Conservation (phyloP, 179 eudicot species). For the Sideroxylon spinosum region DNA sequence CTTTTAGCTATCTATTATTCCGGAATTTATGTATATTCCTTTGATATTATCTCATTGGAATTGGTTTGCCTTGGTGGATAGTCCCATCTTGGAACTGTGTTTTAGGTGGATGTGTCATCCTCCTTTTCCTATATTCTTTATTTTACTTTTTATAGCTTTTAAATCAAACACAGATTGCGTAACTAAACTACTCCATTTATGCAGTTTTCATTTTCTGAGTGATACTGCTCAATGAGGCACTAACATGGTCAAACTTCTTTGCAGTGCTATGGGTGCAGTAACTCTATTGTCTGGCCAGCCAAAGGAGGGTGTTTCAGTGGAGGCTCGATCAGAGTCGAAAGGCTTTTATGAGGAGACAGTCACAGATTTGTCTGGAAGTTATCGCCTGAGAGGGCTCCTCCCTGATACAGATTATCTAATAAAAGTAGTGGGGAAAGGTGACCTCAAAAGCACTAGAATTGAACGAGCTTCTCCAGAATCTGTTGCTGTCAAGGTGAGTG, state of each 20-base stretch:
- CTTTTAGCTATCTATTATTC: too few species aligned
- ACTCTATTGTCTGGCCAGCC: constrained; percentile 90
- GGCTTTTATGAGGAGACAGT: constrained; percentile 91
- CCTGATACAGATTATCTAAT: constrained; percentile 73
- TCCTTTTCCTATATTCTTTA: too few species aligned
- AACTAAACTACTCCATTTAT: background rate
- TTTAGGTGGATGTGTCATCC: too few species aligned
- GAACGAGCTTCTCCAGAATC: constrained; percentile 94
- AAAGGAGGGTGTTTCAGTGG: constrained; percentile 73
- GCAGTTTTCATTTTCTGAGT: background rate
- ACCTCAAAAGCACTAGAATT: constrained; percentile 42
- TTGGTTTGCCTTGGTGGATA: too few species aligned
- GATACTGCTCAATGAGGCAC: background rate
- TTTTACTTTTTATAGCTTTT: background rate
- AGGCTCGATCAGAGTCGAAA: constrained; percentile 81
- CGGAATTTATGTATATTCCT: too few species aligned
- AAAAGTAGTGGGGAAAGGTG: constrained; percentile 61
- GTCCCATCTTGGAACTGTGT: too few species aligned
- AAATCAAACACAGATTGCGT: background rate
- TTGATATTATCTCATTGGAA: too few species aligned
- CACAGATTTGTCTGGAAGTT: constrained; percentile 80
- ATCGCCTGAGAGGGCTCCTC: constrained; percentile 82
- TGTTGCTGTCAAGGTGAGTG: constrained; percentile 53
- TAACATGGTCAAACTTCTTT: constrained; percentile 20
- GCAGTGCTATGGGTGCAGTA: constrained; percentile 83